Base-by-base conservation (phyloP, 2,329 filamentous ascomycete species). In the Alternaria sp. region DNA sequence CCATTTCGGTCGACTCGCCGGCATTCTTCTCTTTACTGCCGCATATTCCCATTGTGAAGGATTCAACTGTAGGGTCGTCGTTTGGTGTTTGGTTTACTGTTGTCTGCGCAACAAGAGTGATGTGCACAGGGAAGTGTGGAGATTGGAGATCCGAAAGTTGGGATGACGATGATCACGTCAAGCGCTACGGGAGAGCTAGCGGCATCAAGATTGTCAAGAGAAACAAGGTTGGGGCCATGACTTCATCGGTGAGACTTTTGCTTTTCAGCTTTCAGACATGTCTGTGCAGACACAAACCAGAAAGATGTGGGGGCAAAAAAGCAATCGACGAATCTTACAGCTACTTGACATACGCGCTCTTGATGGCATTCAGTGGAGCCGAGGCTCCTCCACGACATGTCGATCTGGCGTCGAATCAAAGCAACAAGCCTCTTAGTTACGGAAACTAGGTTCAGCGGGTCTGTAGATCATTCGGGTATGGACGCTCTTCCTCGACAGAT, bases 41-140 rank as follows among this genome's bases (percentile, higher is more conserved):
- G 34, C 50, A 51, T 41, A 61, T 63, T 34, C 63, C 63, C 61
- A 66, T 66, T 7, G 36, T 51, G 29, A 46, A 26, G 21, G 11
- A 45, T 11, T 28, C 10, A 2, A 4, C 4, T 17, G 11, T n/a
- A 33, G 29, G 11, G 23, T 45, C 36, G 26, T 34, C 17, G 24
- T 55, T 50, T 50, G 41, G 14, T 3, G 17, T 8, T 26, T n/a
- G 13, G 29, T 11, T 37, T 31, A 34, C 3, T 24, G 10, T 17
- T n/a, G 24, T 17, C 5, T 13, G 33, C 2, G 23, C 33, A 17
- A 29, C 33, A 5, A 5, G 11, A 40, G 17, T 28, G 36, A 51
- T 51, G 48, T 37, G 48, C 33, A 9, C 36, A 41, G 36, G 39
- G 39, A 42, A 52, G 39, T 42, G 21, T 41, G 36, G 33, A 21